These are phyloP conservation scores for Azolla pinnata DNA, from an alignment of 75 land plant genomes.

Conservation along the genomic window DNA sequence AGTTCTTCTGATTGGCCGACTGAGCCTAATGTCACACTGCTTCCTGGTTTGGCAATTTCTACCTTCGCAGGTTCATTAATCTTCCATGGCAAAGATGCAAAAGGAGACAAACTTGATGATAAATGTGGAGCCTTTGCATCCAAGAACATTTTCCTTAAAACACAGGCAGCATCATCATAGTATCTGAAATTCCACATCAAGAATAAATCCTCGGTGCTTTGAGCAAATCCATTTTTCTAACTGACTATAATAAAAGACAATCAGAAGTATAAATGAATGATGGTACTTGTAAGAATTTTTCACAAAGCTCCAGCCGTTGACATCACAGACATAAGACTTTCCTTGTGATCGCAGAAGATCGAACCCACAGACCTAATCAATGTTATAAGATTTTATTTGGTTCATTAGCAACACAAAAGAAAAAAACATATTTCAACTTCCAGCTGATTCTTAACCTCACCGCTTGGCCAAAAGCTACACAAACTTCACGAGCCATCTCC, in stretches of 20 bases:
- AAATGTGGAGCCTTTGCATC: constrained; percentile 97
- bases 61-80: constrained; percentile 49
- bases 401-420: background rate
- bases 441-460: constrained; percentile 26
- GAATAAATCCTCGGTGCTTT: background rate
- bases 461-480: constrained; percentile 85
- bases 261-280: constrained; percentile 2
- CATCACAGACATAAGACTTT: constrained; percentile 97
- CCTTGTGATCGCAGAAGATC: constrained; percentile 91
- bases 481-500: constrained; percentile 95
- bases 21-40: constrained; percentile 64
- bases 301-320: constrained; percentile 99
- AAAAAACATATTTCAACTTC: background rate
- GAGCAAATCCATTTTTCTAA: background rate
- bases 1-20: constrained; percentile 95
- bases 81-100: constrained; percentile 70
- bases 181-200: constrained; percentile 60
- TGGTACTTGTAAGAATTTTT: constrained; percentile 99
- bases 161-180: constrained; percentile 98
- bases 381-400: background rate
- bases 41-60: constrained; percentile 78
- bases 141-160: constrained; percentile 85
- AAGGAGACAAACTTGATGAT: constrained; percentile 69
- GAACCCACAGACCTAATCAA: constrained; percentile 86
- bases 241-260: too few species aligned